These are phyloP conservation scores for Cladosporium colombiae DNA, from an alignment of 2,329 filamentous ascomycete species.

Conservation along the genomic window DNA sequence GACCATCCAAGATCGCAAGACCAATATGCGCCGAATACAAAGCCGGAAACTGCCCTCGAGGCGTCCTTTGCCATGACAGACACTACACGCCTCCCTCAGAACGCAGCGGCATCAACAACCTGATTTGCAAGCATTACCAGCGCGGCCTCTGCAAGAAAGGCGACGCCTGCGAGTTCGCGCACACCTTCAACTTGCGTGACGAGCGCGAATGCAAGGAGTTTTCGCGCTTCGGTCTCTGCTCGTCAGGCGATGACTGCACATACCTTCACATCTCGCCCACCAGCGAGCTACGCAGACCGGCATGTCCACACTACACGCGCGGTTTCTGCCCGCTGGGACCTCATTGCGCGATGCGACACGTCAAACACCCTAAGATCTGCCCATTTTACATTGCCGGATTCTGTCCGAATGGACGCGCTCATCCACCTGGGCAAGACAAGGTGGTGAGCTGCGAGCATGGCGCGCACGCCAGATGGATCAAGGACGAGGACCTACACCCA, in stretches of 20 bases:
- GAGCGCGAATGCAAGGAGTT: slow-evolving; percentile 99
- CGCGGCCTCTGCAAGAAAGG: slow-evolving; percentile 97
- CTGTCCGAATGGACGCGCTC: slow-evolving; percentile 71
- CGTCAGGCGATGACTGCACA: slow-evolving; percentile 89
- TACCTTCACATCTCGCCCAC: slow-evolving; percentile 61
- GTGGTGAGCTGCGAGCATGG: slow-evolving; percentile 68
- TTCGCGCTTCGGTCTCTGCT: slow-evolving; percentile 88
- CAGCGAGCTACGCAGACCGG: slow-evolving; percentile 61
- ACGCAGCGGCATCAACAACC: slow-evolving; percentile 41
- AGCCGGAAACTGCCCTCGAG: slow-evolving; percentile 82
- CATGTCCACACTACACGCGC: slow-evolving; percentile 81
- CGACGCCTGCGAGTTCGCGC: slow-evolving; percentile 92
- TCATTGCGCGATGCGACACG: slow-evolving; percentile 83
- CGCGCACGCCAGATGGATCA: slow-evolving; percentile 76
- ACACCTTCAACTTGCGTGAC: slow-evolving; percentile 96
- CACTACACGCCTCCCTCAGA: slow-evolving; percentile 60
- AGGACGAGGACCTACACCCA: slow-evolving; percentile 61
- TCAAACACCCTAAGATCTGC: slow-evolving; percentile 73
- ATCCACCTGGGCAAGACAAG: slow-evolving; percentile 38
- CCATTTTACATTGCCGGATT: slow-evolving; percentile 89
- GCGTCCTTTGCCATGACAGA: slow-evolving; percentile 80
- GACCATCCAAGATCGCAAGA: slow-evolving; percentile 39
- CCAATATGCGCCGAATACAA: slow-evolving; percentile 85
- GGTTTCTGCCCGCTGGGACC: slow-evolving; percentile 94
- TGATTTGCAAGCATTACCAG: slow-evolving; percentile 99